Conservation (phyloP, 257 asterid species). For the Rehmannia glutinosa region DNA sequence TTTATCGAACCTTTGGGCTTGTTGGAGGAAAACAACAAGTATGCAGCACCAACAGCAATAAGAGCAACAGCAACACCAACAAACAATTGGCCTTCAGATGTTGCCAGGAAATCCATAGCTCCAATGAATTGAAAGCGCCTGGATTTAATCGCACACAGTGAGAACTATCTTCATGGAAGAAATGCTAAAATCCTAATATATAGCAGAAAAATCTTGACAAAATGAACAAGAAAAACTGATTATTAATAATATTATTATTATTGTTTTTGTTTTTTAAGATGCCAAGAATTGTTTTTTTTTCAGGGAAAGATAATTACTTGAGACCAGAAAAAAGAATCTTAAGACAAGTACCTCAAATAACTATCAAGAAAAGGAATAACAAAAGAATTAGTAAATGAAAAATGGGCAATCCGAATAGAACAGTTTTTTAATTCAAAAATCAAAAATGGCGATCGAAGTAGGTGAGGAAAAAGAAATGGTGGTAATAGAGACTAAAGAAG, state of each 20-base stretch:
- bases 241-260: too few species aligned
- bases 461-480: slow-evolving; percentile 20
- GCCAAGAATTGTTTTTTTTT: slow-evolving; percentile 10
- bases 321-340: slow-evolving; percentile 24
- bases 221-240: background rate
- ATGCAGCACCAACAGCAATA: slow-evolving; percentile 57
- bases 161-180: too few species aligned
- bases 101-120: slow-evolving; percentile 69
- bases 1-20: slow-evolving; percentile 62
- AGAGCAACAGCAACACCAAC: slow-evolving; percentile 61
- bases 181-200: background rate
- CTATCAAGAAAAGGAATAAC: background rate
- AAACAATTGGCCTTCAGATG: slow-evolving; percentile 62
- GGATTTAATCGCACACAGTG: background rate
- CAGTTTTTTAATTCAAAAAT: background rate
- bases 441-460: background rate
- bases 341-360: too few species aligned
- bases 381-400: background rate
- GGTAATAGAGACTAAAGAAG: background rate
- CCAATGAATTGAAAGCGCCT: slow-evolving; percentile 23
- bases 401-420: background rate
- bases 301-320: slow-evolving; percentile 17
- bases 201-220: slow-evolving; percentile 7
- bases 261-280: too few species aligned
- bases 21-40: slow-evolving; percentile 56